Evolutionary conservation across 1,284 basidiomycete species (phyloP).

Genomic region (Ganoderma lucidum): DNA sequence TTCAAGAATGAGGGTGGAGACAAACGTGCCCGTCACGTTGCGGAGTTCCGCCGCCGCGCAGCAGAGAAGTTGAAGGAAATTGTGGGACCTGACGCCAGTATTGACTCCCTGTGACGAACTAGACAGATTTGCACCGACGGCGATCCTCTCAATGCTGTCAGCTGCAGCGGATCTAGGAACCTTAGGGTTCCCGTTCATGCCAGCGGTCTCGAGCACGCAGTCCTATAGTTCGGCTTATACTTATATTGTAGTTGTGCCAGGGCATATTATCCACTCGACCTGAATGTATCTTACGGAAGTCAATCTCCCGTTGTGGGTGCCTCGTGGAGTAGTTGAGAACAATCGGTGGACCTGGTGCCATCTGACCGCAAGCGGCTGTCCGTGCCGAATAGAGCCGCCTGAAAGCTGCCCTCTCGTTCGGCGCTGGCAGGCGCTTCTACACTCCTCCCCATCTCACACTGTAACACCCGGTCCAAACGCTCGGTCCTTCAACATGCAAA

Average conservation of each 20-base stretch:
- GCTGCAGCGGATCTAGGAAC: neutral
- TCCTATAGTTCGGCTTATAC: neutral
- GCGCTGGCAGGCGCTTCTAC: neutral
- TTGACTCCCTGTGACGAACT: constrained; percentile 4
- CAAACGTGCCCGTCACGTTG: constrained; percentile 19
- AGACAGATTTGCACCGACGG: neutral
- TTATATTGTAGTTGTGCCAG: neutral
- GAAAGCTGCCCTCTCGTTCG: neutral
- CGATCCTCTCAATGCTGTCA: neutral
- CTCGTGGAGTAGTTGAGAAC: neutral
- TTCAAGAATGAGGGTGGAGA: constrained; percentile 24
- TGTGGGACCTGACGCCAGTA: constrained; percentile 17
- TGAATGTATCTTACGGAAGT: neutral
- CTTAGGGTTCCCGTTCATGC: neutral
- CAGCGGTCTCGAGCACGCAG: neutral
- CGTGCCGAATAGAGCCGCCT: neutral
- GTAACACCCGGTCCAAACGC: neutral
- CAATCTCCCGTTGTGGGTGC: neutral
- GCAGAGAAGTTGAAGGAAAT: constrained; percentile 26
- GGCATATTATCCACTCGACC: neutral
- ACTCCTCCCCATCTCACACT: neutral
- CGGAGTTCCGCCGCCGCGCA: constrained; percentile 24
- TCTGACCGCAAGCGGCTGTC: neutral
- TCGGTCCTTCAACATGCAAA: neutral
- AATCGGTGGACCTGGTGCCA: neutral